Conservation (phyloP, 176 grass and related monocot species). For the Zoysia japonica region DNA sequence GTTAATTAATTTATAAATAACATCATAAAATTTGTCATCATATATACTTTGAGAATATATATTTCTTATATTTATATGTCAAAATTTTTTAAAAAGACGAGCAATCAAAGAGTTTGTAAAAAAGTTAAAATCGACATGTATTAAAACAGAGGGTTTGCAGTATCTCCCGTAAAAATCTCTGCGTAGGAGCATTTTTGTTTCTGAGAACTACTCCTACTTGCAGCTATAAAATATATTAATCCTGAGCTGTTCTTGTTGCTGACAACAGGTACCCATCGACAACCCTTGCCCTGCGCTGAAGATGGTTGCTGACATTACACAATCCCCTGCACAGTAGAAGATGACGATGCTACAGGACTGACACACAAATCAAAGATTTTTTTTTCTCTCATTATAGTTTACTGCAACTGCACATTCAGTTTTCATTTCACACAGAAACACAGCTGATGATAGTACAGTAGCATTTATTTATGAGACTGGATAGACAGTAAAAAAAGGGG, state of each 20-base stretch:
- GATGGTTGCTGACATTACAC: constrained; percentile 74
- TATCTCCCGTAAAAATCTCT: too few relatives aligned
- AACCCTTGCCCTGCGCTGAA: constrained; percentile 87
- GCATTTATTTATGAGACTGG: constrained; percentile 26
- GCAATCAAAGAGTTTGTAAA: too few relatives aligned
- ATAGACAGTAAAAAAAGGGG: constrained; percentile 3
- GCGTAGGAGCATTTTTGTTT: too few relatives aligned
- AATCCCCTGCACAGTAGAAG: constrained; percentile 52
- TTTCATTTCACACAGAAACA: constrained; percentile 13
- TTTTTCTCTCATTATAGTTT: neutral
- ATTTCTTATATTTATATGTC: too few relatives aligned
- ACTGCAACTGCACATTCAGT: neutral
- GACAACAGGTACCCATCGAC: constrained; percentile 87
- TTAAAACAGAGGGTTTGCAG: too few relatives aligned
- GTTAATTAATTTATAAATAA: too few relatives aligned
- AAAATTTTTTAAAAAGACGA: too few relatives aligned
- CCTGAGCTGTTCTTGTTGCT: neutral
- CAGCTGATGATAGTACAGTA: neutral
- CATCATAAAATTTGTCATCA: too few relatives aligned
- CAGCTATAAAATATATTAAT: neutral
- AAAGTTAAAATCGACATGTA: too few relatives aligned
- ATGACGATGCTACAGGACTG: constrained; percentile 13
- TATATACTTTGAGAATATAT: too few relatives aligned
- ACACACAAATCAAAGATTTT: constrained; percentile 32
- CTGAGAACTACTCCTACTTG: too few relatives aligned